Percentiles rank a stretch among this genome's conserved stretches.
phyloP scores from a whole-genome alignment of 768 basidiomycete genomes.

The Termitomyces sp. region DNA sequence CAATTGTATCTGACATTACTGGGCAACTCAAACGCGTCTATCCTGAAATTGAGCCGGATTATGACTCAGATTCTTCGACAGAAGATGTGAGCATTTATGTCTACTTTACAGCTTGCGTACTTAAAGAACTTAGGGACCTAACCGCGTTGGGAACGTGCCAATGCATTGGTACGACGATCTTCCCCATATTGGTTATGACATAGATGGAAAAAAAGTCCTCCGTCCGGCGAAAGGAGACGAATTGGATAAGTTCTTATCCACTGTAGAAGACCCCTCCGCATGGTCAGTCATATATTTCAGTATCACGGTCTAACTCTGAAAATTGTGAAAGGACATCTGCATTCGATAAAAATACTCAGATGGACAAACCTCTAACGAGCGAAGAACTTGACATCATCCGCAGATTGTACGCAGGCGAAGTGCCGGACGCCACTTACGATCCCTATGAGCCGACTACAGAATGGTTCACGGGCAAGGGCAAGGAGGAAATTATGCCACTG shows the following conservation, averaged over 20 bases:
- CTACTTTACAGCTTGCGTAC: slow-evolving; percentile 5
- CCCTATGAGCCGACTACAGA: slow-evolving; percentile 92
- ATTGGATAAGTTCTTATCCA: slow-evolving; percentile 91
- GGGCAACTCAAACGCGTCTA: slow-evolving; percentile 80
- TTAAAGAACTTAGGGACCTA: slow-evolving; percentile 62
- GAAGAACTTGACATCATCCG: slow-evolving; percentile 95
- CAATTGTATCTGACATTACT: slow-evolving; percentile 72
- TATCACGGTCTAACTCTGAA: background rate
- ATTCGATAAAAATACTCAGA: slow-evolving; percentile 83
- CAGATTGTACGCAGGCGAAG: slow-evolving; percentile 84
- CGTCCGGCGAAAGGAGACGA: slow-evolving; percentile 95
- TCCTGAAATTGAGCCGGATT: slow-evolving; percentile 85
- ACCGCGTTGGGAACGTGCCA: slow-evolving; percentile 91
- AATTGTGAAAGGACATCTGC: slow-evolving; percentile 68
- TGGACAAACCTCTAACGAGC: slow-evolving; percentile 77
- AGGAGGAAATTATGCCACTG: slow-evolving; percentile 91
- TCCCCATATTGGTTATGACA: slow-evolving; percentile 97
- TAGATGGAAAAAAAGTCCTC: slow-evolving; percentile 90
- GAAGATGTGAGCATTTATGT: slow-evolving; percentile 63
- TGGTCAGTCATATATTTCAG: slow-evolving; percentile 51
- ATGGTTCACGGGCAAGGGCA: slow-evolving; percentile 96
- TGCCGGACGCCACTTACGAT: slow-evolving; percentile 85
- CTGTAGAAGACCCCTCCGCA: slow-evolving; percentile 84
- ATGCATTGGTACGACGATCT: slow-evolving; percentile 99
- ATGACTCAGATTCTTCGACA: slow-evolving; percentile 87